These are phyloP conservation scores for Pisolithus thermaeus DNA, from an alignment of 1,284 basidiomycete genomes.

Conservation along the genomic window DNA sequence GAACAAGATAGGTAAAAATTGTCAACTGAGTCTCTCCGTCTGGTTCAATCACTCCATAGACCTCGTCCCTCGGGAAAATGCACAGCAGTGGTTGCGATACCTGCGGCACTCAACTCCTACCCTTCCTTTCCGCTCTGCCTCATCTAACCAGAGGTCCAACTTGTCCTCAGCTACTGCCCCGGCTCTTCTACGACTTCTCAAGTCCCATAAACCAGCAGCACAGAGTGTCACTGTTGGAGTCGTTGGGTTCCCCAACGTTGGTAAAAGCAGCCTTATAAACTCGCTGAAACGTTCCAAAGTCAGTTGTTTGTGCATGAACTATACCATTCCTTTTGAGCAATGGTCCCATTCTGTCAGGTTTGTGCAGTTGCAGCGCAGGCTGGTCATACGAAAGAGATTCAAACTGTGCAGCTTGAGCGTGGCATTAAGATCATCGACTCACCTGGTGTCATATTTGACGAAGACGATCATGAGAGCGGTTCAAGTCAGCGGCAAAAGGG, in stretches of 20 bases:
- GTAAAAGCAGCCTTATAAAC: slow-evolving; percentile 95
- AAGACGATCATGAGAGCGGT: slow-evolving; percentile 47
- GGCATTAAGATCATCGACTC: slow-evolving; percentile 92
- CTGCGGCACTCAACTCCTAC: slow-evolving; percentile 91
- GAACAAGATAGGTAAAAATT: slow-evolving; percentile 81
- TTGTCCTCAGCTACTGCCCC: slow-evolving; percentile 76
- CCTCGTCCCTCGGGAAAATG: slow-evolving; percentile 84
- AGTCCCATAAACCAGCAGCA: slow-evolving; percentile 80
- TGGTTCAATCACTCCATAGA: slow-evolving; percentile 43
- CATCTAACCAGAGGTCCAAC: slow-evolving; percentile 74
- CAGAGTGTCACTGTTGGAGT: slow-evolving; percentile 86
- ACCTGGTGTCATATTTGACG: slow-evolving; percentile 92
- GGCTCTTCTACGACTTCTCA: slow-evolving; percentile 81
- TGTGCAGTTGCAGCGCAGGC: slow-evolving; percentile 94
- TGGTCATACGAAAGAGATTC: slow-evolving; percentile 93
- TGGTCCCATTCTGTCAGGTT: slow-evolving; percentile 49
- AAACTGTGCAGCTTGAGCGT: slow-evolving; percentile 90
- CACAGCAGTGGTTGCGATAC: slow-evolving; percentile 86
- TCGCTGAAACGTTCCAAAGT: slow-evolving; percentile 88
- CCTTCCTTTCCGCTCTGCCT: slow-evolving; percentile 88
- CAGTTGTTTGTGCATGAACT: slow-evolving; percentile 17
- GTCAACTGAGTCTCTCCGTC: neutral
- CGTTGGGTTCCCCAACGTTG: slow-evolving; percentile 96
- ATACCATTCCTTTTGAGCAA: slow-evolving; percentile 14
- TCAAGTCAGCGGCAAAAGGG: slow-evolving; percentile 51